phyloP scores from a whole-genome alignment of 2,329 filamentous ascomycete genomes.

The Sphaerostilbella broomeana region DNA sequence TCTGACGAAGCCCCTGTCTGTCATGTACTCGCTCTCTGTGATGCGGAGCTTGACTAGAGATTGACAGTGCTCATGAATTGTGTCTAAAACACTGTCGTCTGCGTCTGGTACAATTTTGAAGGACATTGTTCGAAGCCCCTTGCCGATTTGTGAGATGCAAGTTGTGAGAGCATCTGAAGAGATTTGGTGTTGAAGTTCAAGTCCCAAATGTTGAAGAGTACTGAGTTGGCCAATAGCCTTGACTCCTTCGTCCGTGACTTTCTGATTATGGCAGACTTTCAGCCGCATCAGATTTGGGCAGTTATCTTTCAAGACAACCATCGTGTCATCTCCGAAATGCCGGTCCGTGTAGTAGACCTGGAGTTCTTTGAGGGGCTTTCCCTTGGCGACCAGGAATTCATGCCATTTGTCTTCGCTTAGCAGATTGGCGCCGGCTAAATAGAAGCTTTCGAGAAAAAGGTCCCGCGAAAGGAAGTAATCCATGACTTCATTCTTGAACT shows the following conservation, averaged over 20 bases:
- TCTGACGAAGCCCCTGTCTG: conserved; percentile 63
- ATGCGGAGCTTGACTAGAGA: conserved; percentile 72
- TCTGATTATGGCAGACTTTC: conserved; percentile 76
- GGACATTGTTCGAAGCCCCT: conserved; percentile 67
- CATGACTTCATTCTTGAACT: conserved; percentile 81
- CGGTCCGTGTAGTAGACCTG: conserved; percentile 81
- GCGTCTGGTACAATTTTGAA: conserved; percentile 60
- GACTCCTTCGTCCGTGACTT: conserved; percentile 60
- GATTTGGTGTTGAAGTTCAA: conserved; percentile 57
- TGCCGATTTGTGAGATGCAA: conserved; percentile 57
- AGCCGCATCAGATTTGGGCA: conserved; percentile 67
- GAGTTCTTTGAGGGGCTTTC: conserved; percentile 57
- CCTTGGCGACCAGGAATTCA: conserved; percentile 59
- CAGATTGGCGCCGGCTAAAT: conserved; percentile 79
- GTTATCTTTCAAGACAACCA: conserved; percentile 53
- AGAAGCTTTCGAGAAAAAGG: conserved; percentile 62
- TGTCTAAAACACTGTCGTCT: conserved; percentile 62
- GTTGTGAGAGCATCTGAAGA: conserved; percentile 51
- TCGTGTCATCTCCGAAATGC: conserved; percentile 66
- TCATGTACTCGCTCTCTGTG: conserved; percentile 67
- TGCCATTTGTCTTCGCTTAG: conserved; percentile 72
- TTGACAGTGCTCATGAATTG: conserved; percentile 64
- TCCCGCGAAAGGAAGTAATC: conserved; percentile 72
- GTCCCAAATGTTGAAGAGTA: conserved; percentile 65
- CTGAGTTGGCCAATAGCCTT: conserved; percentile 55